phyloP scores from a whole-genome alignment of 768 basidiomycete species.

The Podaxis pistillaris region DNA sequence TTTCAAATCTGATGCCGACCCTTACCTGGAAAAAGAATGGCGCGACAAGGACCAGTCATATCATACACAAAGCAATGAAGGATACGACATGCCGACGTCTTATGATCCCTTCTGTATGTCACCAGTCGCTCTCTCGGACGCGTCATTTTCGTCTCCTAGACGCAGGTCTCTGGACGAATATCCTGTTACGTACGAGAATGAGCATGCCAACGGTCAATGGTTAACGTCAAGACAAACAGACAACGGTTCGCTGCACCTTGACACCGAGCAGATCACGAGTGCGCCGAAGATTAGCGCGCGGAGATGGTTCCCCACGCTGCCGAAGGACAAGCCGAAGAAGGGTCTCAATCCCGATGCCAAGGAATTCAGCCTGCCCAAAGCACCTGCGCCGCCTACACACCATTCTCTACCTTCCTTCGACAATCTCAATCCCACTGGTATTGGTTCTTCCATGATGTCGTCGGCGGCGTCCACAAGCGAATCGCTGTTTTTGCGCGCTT shows the following conservation, averaged over 20 bases:
- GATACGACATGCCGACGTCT: background rate
- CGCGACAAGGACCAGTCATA: conserved; percentile 25
- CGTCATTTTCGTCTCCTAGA: conserved; percentile 1
- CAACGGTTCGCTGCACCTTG: background rate
- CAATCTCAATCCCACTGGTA: conserved; percentile 62
- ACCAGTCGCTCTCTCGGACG: background rate
- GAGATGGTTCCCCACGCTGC: conserved; percentile 7
- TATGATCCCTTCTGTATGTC: conserved; percentile 1
- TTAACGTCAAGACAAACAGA: background rate
- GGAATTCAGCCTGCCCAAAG: conserved; percentile 57
- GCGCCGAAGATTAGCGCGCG: background rate
- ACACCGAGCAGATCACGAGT: background rate
- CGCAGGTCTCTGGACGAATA: conserved; percentile 2
- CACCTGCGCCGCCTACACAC: conserved; percentile 23
- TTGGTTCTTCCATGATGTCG: conserved; percentile 33
- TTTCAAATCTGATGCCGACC: conserved; percentile 45
- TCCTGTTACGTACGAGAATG: background rate
- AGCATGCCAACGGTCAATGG: background rate
- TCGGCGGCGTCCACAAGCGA: conserved; percentile 42
- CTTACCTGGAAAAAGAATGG: conserved; percentile 53
- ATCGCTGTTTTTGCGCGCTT: conserved; percentile 64
- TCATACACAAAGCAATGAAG: conserved; percentile 6
- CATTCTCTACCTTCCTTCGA: conserved; percentile 36
- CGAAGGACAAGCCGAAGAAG: conserved; percentile 49
- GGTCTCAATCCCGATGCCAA: conserved; percentile 86